A percentile compares a stretch with the other conserved stretches of the same genome.
phyloP scores from a whole-genome alignment of 352 stramenopile species.

The Phytophthora pini region DNA sequence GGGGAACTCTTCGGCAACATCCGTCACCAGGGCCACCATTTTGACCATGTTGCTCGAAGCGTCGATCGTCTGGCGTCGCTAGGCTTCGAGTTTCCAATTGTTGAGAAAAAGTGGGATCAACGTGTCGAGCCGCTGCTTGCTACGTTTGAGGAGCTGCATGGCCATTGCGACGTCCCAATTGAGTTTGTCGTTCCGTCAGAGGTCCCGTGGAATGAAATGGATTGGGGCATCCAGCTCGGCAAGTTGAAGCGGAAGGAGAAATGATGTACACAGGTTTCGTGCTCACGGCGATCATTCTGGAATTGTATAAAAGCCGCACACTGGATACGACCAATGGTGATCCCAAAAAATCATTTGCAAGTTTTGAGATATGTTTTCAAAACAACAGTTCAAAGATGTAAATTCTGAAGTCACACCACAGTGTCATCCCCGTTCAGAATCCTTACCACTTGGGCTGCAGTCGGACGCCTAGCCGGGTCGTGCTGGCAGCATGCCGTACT shows the following conservation, averaged over 20 bases:
- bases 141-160: neutral
- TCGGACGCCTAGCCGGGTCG: conserved; percentile 37
- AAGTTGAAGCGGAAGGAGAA: too few species aligned
- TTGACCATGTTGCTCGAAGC: neutral
- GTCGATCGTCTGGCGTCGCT: neutral
- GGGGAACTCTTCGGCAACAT: neutral
- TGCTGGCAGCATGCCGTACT: conserved; percentile 46
- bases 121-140: neutral
- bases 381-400: too few species aligned
- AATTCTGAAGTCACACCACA: too few species aligned
- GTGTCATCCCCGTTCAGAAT: conserved; percentile 24
- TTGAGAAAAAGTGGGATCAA: too few species aligned
- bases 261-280: too few species aligned
- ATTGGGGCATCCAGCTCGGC: neutral
- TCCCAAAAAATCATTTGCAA: too few species aligned
- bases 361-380: too few species aligned
- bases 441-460: conserved; percentile 9
- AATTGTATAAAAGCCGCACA: too few species aligned
- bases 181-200: neutral
- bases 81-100: neutral
- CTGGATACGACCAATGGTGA: too few species aligned
- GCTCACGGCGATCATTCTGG: too few species aligned
- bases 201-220: neutral
- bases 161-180: too few species aligned
- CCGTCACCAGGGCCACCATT: neutral